Evolutionary conservation across 768 basidiomycete species (phyloP), one percentile per base, ranked within the genome.

Genomic region (Rickenella mellea): DNA sequence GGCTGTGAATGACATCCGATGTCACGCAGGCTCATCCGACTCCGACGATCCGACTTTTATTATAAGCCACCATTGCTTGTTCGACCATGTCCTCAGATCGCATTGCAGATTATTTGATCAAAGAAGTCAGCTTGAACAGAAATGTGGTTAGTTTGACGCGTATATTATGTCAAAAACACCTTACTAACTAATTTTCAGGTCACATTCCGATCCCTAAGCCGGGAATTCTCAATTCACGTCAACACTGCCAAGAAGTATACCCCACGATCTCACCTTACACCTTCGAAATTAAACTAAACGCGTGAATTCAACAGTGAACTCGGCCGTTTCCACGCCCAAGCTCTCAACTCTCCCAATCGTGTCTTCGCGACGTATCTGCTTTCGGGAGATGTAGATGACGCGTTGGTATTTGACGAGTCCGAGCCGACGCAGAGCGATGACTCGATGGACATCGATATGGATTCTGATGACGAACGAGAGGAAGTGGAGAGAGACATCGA

Each of bases 211-310:
- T 78, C 75, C 4, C 67, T 90, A 38, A 88, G 87, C 51, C 73
- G 83, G 48, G 74, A 73, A 29, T 68, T 85, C 32, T 67, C 68
- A 0, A 68, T 89, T 41, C 80, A 88, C 51, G 84, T 88, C 52
- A 84, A 87, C 57, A 62, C 62, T 27, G 86, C 87, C 15, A 90
- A 88, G 56, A 82, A 78, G 87, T 88, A 46, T 52, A 71, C 40
- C 39, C 14, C n/a, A 20, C 33, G 33, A 10, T 17, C 14, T 8
- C 15, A 22, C 11, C 15, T 1, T 24, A 4, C 25, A n/a, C 24
- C 7, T 9, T 28, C 28, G 14, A 29, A 22, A 7, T 31, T 8
- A 24, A 9, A 27, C 22, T 46, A 7, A 39, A 44, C 19, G 12
- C 45, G 21, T 27, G 32, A 28, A 6, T 14, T 15, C 7, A 17